Conservation (phyloP, 108 stramenopile genomes). For the Epithemia pelagica region DNA sequence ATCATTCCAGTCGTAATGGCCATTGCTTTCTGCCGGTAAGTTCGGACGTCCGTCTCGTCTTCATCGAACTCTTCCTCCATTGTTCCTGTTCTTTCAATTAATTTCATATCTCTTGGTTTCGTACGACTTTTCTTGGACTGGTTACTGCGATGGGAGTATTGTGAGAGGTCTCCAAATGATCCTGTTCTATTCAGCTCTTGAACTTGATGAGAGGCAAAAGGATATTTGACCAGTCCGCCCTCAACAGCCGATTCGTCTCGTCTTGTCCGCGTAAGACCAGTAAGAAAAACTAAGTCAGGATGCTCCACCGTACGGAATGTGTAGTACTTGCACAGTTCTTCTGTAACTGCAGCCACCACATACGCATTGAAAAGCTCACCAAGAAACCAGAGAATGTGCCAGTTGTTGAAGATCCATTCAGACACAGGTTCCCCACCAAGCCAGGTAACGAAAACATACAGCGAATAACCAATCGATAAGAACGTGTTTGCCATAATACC, state of each 20-base stretch:
- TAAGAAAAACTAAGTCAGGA: constrained; percentile 79
- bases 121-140: not conserved
- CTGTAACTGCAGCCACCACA: constrained; percentile 72
- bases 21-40: constrained; percentile 73
- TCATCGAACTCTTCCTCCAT: constrained; percentile 40
- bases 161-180: constrained; percentile 28
- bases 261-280: constrained; percentile 57
- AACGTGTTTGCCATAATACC: constrained; percentile 54
- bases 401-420: constrained; percentile 44
- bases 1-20: constrained; percentile 89
- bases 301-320: constrained; percentile 81
- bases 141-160: constrained; percentile 17
- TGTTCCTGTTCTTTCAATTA: constrained; percentile 6
- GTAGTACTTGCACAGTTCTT: constrained; percentile 87
- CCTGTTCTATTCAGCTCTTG: constrained; percentile 19
- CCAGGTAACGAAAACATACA: constrained; percentile 33
- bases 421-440: constrained; percentile 43
- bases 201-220: constrained; percentile 50
- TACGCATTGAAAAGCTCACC: constrained; percentile 76
- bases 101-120: constrained; percentile 2
- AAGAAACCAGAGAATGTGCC: constrained; percentile 50
- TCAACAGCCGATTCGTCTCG: constrained; percentile 45
- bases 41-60: constrained; percentile 64
- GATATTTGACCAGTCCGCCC: constrained; percentile 73
- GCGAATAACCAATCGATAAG: constrained; percentile 26